Evolutionary conservation across 148 eudicot species (phyloP).

Genomic region (Hydrangea macrophylla): DNA sequence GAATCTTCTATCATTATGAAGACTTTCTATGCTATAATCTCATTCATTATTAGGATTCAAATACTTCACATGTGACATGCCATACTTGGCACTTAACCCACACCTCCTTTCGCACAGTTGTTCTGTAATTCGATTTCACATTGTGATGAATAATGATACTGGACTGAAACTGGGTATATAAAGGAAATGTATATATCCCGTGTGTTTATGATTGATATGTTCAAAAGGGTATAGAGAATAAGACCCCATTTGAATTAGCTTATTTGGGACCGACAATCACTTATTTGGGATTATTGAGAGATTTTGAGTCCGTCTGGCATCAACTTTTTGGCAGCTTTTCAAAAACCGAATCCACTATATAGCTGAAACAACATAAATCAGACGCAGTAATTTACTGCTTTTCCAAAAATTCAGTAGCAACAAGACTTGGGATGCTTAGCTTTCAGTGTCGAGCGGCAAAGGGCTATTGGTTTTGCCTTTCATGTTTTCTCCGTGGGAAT

Average conservation of each 20-base stretch:
- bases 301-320: too few species aligned
- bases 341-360: too few species aligned
- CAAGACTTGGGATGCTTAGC: neutral
- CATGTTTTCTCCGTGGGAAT: neutral
- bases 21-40: neutral
- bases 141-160: too few species aligned
- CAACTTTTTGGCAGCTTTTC: neutral
- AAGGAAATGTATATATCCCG: neutral
- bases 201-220: neutral
- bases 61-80: neutral
- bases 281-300: too few species aligned
- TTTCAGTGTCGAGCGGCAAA: neutral
- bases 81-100: neutral
- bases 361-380: too few species aligned
- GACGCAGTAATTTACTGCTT: too few species aligned
- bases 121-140: too few species aligned
- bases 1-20: neutral
- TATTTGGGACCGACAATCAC: too few species aligned
- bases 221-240: neutral
- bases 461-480: neutral
- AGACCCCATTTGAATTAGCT: too few species aligned
- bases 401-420: too few species aligned
- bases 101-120: too few species aligned
- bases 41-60: neutral
- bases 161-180: too few species aligned